Conservation (phyloP, 495 filamentous ascomycete species). For the Xylaria palmicola region DNA sequence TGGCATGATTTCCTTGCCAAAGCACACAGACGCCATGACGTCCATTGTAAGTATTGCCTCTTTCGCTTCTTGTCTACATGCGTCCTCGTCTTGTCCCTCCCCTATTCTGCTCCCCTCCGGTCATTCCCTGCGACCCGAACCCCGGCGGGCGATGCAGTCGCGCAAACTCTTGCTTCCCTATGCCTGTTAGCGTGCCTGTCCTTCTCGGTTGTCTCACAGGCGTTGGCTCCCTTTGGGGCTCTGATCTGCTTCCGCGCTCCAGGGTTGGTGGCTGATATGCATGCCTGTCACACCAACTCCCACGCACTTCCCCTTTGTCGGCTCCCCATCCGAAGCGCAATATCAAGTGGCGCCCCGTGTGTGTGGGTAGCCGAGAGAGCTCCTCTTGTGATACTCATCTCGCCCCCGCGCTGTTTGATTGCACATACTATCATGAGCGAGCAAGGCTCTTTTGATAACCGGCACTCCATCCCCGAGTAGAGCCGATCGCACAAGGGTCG, state of each 20-base stretch:
- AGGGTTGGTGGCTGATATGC: conserved; percentile 6
- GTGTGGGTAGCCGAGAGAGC: too few species aligned
- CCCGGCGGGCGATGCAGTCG: background rate
- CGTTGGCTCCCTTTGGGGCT: background rate
- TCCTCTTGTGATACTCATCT: too few species aligned
- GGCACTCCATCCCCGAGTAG: conserved; percentile 2
- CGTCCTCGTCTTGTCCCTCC: background rate
- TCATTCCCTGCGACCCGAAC: background rate
- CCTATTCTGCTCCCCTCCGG: background rate
- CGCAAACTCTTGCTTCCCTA: conserved; percentile 3
- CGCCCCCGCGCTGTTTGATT: background rate
- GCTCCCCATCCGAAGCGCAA: too few species aligned
- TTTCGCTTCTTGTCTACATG: background rate
- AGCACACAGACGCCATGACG: conserved; percentile 5
- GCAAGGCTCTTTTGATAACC: background rate
- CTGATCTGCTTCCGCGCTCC: conserved; percentile 10
- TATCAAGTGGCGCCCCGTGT: too few species aligned
- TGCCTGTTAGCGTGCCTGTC: background rate
- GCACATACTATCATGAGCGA: background rate
- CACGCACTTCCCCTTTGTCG: too few species aligned
- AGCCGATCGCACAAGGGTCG: conserved; percentile 1
- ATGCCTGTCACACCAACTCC: background rate
- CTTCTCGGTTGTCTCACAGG: conserved; percentile 14
- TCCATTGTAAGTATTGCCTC: conserved; percentile 12
- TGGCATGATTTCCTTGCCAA: conserved; percentile 12